phyloP scores from a whole-genome alignment of 257 asterid genomes.

The Scutellaria minor region DNA sequence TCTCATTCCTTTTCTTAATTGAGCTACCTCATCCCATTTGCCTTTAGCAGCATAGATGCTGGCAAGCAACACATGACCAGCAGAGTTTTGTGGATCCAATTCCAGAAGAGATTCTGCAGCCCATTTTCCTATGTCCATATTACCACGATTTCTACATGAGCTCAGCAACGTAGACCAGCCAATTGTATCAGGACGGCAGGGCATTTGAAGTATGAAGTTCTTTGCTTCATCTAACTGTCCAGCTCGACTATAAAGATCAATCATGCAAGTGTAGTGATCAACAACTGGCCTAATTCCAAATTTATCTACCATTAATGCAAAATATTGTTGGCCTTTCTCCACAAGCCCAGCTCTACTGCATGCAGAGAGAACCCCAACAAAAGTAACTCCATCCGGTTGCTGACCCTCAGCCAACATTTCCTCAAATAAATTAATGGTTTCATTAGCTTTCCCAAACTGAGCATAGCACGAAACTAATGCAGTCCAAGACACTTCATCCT shows the following conservation, averaged over 20 bases:
- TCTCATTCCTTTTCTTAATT: slow-evolving; percentile 65
- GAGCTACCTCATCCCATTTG: slow-evolving; percentile 71
- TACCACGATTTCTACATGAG: slow-evolving; percentile 67
- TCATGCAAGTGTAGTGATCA: slow-evolving; percentile 69
- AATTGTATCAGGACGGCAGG: slow-evolving; percentile 56
- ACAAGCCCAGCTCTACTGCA: slow-evolving; percentile 90
- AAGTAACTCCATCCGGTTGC: slow-evolving; percentile 78
- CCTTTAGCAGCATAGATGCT: slow-evolving; percentile 67
- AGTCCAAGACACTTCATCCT: slow-evolving; percentile 91
- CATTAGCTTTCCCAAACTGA: slow-evolving; percentile 81
- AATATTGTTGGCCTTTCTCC: slow-evolving; percentile 67
- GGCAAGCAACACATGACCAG: slow-evolving; percentile 69
- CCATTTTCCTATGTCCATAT: slow-evolving; percentile 69
- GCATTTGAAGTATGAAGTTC: slow-evolving; percentile 76
- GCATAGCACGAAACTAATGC: slow-evolving; percentile 85
- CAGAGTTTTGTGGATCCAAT: slow-evolving; percentile 63
- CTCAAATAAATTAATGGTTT: slow-evolving; percentile 72
- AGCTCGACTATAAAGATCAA: slow-evolving; percentile 81
- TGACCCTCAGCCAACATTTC: slow-evolving; percentile 67
- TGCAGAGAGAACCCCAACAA: slow-evolving; percentile 83
- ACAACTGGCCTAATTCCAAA: slow-evolving; percentile 59
- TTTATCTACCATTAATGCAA: slow-evolving; percentile 62
- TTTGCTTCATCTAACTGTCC: slow-evolving; percentile 79
- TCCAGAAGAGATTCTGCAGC: slow-evolving; percentile 75
- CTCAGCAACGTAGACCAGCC: slow-evolving; percentile 80